Percentiles rank a stretch among this genome's conserved stretches.
Conservation (phyloP, 257 asterid genomes). For the Nicotiana otophora region DNA sequence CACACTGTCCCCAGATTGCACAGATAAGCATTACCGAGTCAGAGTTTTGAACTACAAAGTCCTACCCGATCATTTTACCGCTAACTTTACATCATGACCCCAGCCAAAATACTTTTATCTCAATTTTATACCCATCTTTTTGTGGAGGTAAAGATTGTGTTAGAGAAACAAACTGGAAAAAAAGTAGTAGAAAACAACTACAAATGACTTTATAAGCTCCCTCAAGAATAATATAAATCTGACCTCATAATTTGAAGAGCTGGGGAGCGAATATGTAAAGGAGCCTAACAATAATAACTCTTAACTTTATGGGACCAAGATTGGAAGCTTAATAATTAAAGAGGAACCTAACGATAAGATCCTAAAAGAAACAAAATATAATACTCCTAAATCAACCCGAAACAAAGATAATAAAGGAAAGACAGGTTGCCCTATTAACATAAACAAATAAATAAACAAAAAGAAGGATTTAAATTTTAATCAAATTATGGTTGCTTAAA, state of each 20-base stretch:
- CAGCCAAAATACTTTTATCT: neutral
- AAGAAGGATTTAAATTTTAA: neutral
- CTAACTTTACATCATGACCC: neutral
- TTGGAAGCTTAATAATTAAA: neutral
- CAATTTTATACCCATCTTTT: neutral
- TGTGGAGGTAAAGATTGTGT: neutral
- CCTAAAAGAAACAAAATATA: neutral
- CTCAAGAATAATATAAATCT: neutral
- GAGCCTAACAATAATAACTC: neutral
- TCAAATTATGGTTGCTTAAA: neutral
- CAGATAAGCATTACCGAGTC: neutral
- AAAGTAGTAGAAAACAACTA: neutral
- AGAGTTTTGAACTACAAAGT: neutral
- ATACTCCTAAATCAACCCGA: neutral
- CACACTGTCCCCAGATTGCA: neutral
- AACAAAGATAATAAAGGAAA: neutral
- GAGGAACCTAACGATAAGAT: neutral
- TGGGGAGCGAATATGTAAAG: neutral
- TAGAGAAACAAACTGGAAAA: neutral
- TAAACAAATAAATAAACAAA: neutral
- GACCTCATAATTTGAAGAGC: neutral
- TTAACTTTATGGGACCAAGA: neutral
- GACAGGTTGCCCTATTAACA: neutral
- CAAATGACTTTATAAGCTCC: neutral
- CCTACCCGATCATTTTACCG: constrained; percentile 1